Base-by-base conservation (phyloP, 768 basidiomycete genomes). In the Boletus reticulatus region DNA sequence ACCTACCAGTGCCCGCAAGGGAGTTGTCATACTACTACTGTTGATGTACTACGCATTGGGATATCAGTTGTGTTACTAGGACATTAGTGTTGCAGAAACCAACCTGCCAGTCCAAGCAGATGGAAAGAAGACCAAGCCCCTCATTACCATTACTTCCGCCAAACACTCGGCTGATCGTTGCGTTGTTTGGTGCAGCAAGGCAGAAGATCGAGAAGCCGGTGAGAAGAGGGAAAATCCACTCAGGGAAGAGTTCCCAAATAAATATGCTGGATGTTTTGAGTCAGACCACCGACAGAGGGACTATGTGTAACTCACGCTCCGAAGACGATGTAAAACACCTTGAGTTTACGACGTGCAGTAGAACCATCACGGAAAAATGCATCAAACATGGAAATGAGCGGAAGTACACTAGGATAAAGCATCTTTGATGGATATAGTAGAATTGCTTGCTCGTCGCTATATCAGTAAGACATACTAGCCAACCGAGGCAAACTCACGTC, bases 141-240 rank as follows among this genome's bases (percentile, higher is more conserved):
- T 36, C 34, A 36, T 36, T 36, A 36, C 34, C 34, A 36, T 36
- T 36, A 14, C 12, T 36, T 36, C 34, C 34, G 34, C 34, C 34
- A 36, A 36, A 36, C 34, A 36, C 34, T 36, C 34, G 34, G 34
- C 34, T 36, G 34, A 36, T 14, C 14, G 13, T 14, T 14, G 34
- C 34, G 13, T 36, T 36, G 5, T 36, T 36, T 36, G 34, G 34
- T 36, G 34, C 34, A 14, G 34, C 34, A 6, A 36, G 34, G 58
- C 87, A 88, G 62, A 86, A 73, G 20, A 85, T 77, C 16, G 81
- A 82, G 36, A 87, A 72, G 20, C 84, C 85, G 3, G 83, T 84
- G 32, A 86, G 61, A 22, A 87, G 73, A 0, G 86, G 87, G 59
- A 87, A 87, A 20, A 71, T 65, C 64, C 67, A 71, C 39, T 67